Evolutionary conservation across 306 rosid genomes (phyloP), one percentile per base, ranked within the genome.

Genomic region (Cicer judaicum): DNA sequence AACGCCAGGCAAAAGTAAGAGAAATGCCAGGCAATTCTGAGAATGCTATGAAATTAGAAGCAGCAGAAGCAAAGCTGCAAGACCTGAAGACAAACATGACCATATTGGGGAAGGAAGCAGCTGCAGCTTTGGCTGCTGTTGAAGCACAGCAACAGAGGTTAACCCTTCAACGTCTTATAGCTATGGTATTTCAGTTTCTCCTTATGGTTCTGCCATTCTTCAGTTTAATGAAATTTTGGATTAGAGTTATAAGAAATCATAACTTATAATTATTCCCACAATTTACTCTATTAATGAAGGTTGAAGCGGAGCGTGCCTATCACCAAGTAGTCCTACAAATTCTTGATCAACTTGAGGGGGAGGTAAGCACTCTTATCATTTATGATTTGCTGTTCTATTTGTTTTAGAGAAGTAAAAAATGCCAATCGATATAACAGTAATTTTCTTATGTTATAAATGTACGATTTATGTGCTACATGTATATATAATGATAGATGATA

Each of bases 141-240:
- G 99, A 94, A 87, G 96, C 96, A 65, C 99, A 92, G 82, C 99
- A 94, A 74, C 99, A 94, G 87, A 92, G 99, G 77, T 73, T 94
- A 79, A 94, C 97, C 79, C 96, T 94, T 81, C 99, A 94, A 79
- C 92, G 99, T 74, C 92, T 94, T 74, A 90, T 92, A 85, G 85
- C 97, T 47, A 92, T 90, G 99, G 99, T 94, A 81, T 39, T 76
- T 38, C 66, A 56, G 82, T 49, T 74, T 78, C 10, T 59, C 39
- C 57, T 68, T 63, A 41, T 42, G 67, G 47, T 38, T 65, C 34
- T 67, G 43, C 64, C 13, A 47, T 40, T 14, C 40, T 67, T 46
- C 50, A 15, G 57, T 50, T 79, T 65, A 39, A 50, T 15, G 57
- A 16, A 71, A 43, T 62, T 24, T 61, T 78, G 68, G 60, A 43